A percentile compares a stretch with the other conserved stretches of the same genome.
These are phyloP conservation scores for Leccinellum albellum DNA, from an alignment of 768 basidiomycete genomes.

Conservation along the genomic window DNA sequence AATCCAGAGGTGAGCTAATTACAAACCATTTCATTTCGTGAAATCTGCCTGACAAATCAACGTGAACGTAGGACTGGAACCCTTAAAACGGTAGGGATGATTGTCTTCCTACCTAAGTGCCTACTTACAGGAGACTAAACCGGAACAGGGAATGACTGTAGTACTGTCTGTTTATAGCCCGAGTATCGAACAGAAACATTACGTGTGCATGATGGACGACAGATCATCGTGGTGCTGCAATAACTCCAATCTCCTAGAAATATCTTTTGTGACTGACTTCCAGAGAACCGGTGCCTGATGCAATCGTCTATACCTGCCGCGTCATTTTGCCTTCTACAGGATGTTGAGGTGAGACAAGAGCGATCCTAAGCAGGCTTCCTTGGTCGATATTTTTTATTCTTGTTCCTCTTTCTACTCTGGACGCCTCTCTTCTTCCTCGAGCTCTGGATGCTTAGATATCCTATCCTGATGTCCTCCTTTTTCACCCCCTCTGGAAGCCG, in stretches of 20 bases:
- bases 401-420: conserved; percentile 45
- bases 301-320: conserved; percentile 44
- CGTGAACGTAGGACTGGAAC: not conserved
- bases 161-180: conserved; percentile 1
- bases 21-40: not conserved
- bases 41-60: not conserved
- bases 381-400: too few relatives aligned
- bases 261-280: conserved; percentile 34
- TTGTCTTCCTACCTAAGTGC: not conserved
- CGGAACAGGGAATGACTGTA: conserved; percentile 41
- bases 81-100: not conserved
- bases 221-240: conserved; percentile 17
- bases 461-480: conserved; percentile 57
- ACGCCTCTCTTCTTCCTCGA: conserved; percentile 40
- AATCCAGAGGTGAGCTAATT: conserved; percentile 45
- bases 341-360: conserved; percentile 36
- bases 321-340: conserved; percentile 45
- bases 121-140: conserved; percentile 34
- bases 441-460: conserved; percentile 47
- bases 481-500: too few relatives aligned
- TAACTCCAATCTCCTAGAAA: conserved; percentile 28
- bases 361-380: conserved; percentile 40
- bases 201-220: not conserved
- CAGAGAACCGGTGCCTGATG: conserved; percentile 32
- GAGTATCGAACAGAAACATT: not conserved